phyloP scores from a whole-genome alignment of 2,329 filamentous ascomycete genomes.

The Aspergillus glaucus region DNA sequence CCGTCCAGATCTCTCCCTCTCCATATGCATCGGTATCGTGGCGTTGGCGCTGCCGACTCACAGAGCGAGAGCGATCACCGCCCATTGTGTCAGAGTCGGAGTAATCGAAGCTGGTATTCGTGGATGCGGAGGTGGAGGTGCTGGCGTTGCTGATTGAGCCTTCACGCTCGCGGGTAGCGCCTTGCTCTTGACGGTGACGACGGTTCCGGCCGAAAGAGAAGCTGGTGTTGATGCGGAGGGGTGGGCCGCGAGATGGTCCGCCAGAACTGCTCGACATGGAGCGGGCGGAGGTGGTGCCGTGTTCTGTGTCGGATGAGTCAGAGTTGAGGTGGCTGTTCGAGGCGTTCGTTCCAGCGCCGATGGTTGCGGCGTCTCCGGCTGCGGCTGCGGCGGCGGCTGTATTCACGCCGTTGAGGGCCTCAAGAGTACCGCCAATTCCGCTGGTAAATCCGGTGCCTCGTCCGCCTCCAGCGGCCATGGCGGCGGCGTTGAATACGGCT shows the following conservation, averaged over 20 bases:
- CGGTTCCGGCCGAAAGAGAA: slow-evolving; percentile 21
- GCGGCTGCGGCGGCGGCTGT: slow-evolving; percentile 14
- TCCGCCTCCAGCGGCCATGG: slow-evolving; percentile 93
- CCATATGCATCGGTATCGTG: slow-evolving; percentile 31
- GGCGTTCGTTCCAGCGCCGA: slow-evolving; percentile 14
- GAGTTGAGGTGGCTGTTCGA: slow-evolving; percentile 26
- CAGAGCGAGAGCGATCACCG: neutral
- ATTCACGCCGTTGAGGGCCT: slow-evolving; percentile 35
- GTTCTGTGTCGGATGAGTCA: slow-evolving; percentile 36
- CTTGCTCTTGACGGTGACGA: slow-evolving; percentile 5
- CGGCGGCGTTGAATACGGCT: slow-evolving; percentile 94
- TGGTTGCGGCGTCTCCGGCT: slow-evolving; percentile 10
- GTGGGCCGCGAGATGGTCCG: slow-evolving; percentile 24
- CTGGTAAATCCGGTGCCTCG: slow-evolving; percentile 68
- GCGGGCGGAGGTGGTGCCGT: slow-evolving; percentile 18
- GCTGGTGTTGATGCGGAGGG: slow-evolving; percentile 37
- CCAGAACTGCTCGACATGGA: slow-evolving; percentile 23
- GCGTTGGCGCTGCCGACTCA: slow-evolving; percentile 23
- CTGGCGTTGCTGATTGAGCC: slow-evolving; percentile 36
- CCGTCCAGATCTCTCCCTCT: slow-evolving; percentile 65
- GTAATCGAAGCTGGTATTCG: slow-evolving; percentile 32
- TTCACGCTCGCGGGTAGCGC: slow-evolving; percentile 23
- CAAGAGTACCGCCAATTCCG: slow-evolving; percentile 42
- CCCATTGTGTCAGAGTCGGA: slow-evolving; percentile 27
- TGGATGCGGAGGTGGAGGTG: slow-evolving; percentile 33